Base-by-base conservation (phyloP, 345 rosid species). In the Toxicodendron radicans region DNA sequence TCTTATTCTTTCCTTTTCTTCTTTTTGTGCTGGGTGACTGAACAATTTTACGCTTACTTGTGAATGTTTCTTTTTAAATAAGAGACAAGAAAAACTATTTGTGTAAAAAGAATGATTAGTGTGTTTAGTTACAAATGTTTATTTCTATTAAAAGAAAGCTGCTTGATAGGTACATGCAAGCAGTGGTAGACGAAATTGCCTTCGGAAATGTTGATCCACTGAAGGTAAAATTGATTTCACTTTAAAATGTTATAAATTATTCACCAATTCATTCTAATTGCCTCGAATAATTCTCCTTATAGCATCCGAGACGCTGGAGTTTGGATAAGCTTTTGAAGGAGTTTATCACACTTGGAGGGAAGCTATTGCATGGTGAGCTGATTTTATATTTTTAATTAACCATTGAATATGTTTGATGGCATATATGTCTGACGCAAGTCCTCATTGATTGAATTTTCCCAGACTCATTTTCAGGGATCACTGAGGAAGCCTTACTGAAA, bases 251-350 rank as follows among this genome's bases (percentile, higher is more conserved):
- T 57, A 53, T 72, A 9, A 21, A 66, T 46, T 71, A 48, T 35
- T 74, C 59, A 58, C 18, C 72, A 75, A 24, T 63, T 79, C 60
- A 30, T 27, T 43, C 75, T 82, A 38, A 77, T 78, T 75, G 68
- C 32, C 17, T 33, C 63, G 59, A 64, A 58, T 45, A 46, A 76
- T 58, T 81, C 76, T 73, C 78, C 75, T 73, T 51, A 74, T 75
- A 94, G 98, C 97, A 89, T 83, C 98, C 97, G 71, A 79, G 85
- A 79, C 62, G 75, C 82, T 94, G 98, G 98, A 89, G 58, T 79
- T 82, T 92, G 88, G 77, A 66, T 79, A 88, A 87, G 84, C 82
- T 91, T 68, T 85, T 91, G 84, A 81, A 73, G 62, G 97, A 94
- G 80, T 88, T 86, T 66, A 64, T 71, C 64, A 73, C 79, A 67